A percentile compares a stretch with the other conserved stretches of the same genome.
These are phyloP conservation scores for Macadamia integrifolia DNA, from an alignment of 164 flowering plant genomes.

Conservation along the genomic window DNA sequence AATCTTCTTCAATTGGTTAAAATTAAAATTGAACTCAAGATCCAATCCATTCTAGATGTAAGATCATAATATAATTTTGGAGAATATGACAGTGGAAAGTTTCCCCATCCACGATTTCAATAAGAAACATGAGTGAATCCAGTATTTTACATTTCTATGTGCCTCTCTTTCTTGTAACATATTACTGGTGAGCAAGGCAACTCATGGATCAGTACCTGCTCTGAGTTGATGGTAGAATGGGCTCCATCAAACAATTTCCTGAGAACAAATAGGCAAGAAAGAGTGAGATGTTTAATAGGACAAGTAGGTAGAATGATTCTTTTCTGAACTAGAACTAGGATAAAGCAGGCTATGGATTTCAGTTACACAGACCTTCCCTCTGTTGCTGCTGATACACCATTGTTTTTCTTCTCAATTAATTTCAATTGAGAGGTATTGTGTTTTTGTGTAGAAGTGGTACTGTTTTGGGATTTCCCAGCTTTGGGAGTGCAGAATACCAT, in stretches of 20 bases:
- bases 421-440: constrained; percentile 1
- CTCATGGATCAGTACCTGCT: constrained; percentile 3
- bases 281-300: background rate
- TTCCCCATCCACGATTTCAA: too few species aligned
- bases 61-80: too few species aligned
- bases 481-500: constrained; percentile 16
- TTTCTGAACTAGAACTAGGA: background rate
- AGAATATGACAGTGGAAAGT: too few species aligned
- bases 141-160: too few species aligned
- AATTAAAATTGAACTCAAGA: too few species aligned
- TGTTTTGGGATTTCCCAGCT: constrained; percentile 10
- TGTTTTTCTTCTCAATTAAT: background rate
- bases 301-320: background rate
- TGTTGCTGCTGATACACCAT: background rate
- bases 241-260: constrained; percentile 1
- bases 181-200: too few species aligned
- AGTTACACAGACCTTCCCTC: constrained; percentile 14
- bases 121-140: too few species aligned
- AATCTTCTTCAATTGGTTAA: too few species aligned
- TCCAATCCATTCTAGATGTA: too few species aligned
- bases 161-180: too few species aligned
- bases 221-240: background rate
- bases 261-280: background rate
- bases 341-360: background rate
- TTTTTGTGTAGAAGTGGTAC: constrained; percentile 28